These are phyloP conservation scores for Calonectria leucothoes DNA, from an alignment of 2,329 filamentous ascomycete species.

Conservation along the genomic window DNA sequence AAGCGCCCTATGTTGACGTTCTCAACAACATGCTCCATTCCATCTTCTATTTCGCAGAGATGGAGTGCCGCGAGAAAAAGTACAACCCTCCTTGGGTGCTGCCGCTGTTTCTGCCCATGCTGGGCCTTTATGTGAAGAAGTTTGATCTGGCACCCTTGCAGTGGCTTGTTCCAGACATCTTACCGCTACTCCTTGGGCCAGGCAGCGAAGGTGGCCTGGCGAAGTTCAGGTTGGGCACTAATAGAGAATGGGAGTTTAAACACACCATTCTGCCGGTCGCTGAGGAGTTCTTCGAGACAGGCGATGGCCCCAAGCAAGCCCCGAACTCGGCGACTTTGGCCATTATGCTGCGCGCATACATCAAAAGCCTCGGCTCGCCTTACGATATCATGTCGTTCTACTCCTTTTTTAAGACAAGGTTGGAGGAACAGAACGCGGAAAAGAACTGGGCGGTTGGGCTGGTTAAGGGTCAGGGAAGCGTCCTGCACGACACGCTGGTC, in stretches of 20 bases:
- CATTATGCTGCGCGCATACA: constrained; percentile 61
- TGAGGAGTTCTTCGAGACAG: constrained; percentile 44
- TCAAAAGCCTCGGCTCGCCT: constrained; percentile 52
- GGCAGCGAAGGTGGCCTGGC: constrained; percentile 33
- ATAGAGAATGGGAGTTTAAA: constrained; percentile 45
- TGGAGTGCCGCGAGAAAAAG: constrained; percentile 50
- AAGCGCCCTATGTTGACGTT: constrained; percentile 51
- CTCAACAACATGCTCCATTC: constrained; percentile 59
- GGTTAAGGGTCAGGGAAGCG: constrained; percentile 53
- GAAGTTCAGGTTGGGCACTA: constrained; percentile 34
- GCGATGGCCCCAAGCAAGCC: constrained; percentile 38
- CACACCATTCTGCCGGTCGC: constrained; percentile 48
- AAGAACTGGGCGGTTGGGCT: constrained; percentile 51
- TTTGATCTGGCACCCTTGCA: constrained; percentile 61
- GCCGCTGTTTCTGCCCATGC: constrained; percentile 59
- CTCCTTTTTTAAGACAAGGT: constrained; percentile 55
- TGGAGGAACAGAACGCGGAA: constrained; percentile 48
- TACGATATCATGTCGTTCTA: constrained; percentile 60
- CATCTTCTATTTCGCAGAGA: constrained; percentile 57
- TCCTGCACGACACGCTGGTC: constrained; percentile 63
- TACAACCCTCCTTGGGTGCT: constrained; percentile 46
- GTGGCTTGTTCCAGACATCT: constrained; percentile 49
- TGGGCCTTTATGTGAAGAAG: constrained; percentile 60
- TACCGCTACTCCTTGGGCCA: constrained; percentile 46
- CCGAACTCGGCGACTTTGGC: constrained; percentile 54